phyloP scores from a whole-genome alignment of 345 rosid genomes.

The Camelina sativa region DNA sequence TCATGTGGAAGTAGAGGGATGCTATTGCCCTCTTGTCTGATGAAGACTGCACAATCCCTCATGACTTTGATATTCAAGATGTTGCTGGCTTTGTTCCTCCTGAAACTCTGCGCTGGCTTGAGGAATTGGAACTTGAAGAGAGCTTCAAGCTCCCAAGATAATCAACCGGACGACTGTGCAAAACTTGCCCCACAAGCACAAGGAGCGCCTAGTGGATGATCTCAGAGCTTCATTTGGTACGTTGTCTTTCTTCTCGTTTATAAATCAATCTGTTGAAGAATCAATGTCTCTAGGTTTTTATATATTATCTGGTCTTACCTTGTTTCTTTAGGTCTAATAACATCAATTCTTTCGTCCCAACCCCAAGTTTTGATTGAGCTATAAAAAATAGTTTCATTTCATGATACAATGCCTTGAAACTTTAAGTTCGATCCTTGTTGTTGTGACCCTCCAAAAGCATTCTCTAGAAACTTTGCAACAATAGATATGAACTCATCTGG shows the following conservation, averaged over 20 bases:
- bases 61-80: too few relatives aligned
- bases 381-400: neutral
- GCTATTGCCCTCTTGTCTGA: too few relatives aligned
- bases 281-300: neutral
- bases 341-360: conserved; percentile 2
- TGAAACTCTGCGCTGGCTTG: too few relatives aligned
- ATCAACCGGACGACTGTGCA: too few relatives aligned
- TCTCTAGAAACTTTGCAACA: conserved; percentile 67
- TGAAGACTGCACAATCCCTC: too few relatives aligned
- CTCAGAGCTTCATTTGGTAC: neutral
- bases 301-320: neutral
- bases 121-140: too few relatives aligned
- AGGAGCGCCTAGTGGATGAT: too few relatives aligned
- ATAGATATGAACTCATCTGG: conserved; percentile 75
- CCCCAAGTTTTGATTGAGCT: neutral
- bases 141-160: too few relatives aligned
- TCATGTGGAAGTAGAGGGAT: too few relatives aligned
- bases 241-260: neutral
- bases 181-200: too few relatives aligned
- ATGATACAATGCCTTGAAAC: conserved; percentile 40
- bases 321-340: neutral
- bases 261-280: neutral
- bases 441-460: conserved; percentile 52
- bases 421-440: conserved; percentile 19
- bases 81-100: too few relatives aligned